Evolutionary conservation across 2,329 filamentous ascomycete genomes (phyloP).

Genomic region (Alternaria postmessia): DNA sequence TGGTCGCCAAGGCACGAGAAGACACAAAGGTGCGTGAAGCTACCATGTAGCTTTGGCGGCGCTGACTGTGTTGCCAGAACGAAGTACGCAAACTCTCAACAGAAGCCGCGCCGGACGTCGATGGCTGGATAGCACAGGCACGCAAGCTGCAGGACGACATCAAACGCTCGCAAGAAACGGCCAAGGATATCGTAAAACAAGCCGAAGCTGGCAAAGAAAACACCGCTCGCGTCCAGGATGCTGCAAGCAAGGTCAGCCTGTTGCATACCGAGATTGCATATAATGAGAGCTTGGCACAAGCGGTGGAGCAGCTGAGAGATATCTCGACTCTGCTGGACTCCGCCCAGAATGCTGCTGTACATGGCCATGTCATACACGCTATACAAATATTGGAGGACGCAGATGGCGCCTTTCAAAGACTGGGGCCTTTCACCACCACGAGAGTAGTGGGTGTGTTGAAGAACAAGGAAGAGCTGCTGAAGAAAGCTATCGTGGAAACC

Average conservation of each 20-base stretch:
- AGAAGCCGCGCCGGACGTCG: constrained; percentile 79
- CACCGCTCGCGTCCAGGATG: constrained; percentile 70
- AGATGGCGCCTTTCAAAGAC: constrained; percentile 63
- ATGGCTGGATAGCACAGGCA: constrained; percentile 85
- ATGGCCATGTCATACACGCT: constrained; percentile 56
- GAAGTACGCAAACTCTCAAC: constrained; percentile 80
- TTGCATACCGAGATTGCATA: constrained; percentile 68
- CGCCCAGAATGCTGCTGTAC: constrained; percentile 56
- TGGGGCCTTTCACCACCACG: constrained; percentile 69
- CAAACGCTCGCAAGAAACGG: constrained; percentile 77
- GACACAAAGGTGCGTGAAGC: constrained; percentile 59
- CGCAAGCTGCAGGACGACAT: constrained; percentile 87
- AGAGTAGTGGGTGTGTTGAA: constrained; percentile 72
- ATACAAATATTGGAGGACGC: constrained; percentile 60
- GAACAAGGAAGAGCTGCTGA: constrained; percentile 70
- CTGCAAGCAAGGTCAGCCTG: constrained; percentile 62
- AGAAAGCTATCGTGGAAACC: constrained; percentile 70
- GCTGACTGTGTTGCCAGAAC: constrained; percentile 54
- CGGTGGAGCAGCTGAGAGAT: constrained; percentile 60
- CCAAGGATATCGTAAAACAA: constrained; percentile 80
- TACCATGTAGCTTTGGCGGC: too few species aligned
- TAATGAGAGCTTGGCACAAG: constrained; percentile 61
- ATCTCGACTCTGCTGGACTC: constrained; percentile 60
- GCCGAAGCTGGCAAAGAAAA: constrained; percentile 74
- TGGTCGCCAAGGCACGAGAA: constrained; percentile 61